Evolutionary conservation across 768 basidiomycete species (phyloP), one percentile per base, ranked within the genome.

Genomic region (Stropharia rugosoannulata): DNA sequence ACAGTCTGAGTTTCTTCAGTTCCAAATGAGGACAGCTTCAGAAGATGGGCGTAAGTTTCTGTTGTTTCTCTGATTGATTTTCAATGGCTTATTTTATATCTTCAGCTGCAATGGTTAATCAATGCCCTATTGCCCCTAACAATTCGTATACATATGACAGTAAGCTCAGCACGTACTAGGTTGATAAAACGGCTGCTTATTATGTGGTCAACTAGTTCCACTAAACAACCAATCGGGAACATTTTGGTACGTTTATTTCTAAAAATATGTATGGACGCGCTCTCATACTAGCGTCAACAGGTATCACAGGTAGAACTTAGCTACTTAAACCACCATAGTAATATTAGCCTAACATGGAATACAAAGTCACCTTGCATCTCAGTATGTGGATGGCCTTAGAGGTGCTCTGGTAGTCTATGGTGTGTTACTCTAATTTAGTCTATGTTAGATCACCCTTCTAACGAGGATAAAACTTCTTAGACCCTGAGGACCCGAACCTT

Each of bases 1-100:
- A n/a, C 37, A 11, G 39, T 38, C 6, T 27, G 2, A 37, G 49
- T 49, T 29, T 35, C 15, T 25, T 15, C 12, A 69, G 67, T 77
- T 76, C 62, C 81, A 81, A 66, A 64, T 72, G 45, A 65, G 72
- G 36, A 75, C 76, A 5, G 75, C 75, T 4, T 68, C 74, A 35
- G 78, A 76, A 46, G 81, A 83, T 46, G 81, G 81, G 5, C 68
- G 70, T 66, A 59, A 51, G 64, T 62, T 0, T 2, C 36, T 13
- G 13, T 8, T 16, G 7, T 41, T 12, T 32, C 29, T 32, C 5
- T 32, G 29, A 32, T 16, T 4, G 11, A 11, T 5, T 7, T 62
- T 55, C 54, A 64, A 32, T 65, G 29, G 1, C 9, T 47, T 66
- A 62, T 27, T 63, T 69, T 36, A 59, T 62, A 52, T 50, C 61